Base-by-base conservation (phyloP, 495 filamentous ascomycete genomes). In the Chaetomium cochliodes region DNA sequence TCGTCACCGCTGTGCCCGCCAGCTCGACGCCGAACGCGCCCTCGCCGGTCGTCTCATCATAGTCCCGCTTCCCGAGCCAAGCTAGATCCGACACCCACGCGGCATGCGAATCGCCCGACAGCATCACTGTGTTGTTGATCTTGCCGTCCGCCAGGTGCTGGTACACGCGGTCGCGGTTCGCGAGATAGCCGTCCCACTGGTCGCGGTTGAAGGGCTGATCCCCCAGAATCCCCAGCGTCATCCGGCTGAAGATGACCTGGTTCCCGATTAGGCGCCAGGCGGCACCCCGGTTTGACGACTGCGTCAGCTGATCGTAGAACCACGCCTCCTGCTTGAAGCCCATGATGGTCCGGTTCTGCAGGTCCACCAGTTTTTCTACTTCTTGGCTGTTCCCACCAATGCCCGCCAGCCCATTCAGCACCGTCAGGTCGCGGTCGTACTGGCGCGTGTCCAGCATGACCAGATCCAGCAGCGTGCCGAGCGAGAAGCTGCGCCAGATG, bases 371-470 rank as follows among this genome's bases (percentile, higher is more conserved):
- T 47, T 63, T 55, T 25, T 67, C 60, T 11, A 67, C 60, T 23
- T 67, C 65, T 2, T 39, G 23, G n/a, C 26, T 63, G 26, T 67
- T 63, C 8, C 65, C 65, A 5, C 65, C 65, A 4, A 67, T 60
- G 23, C 54, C 73, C 68, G 63, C 39, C 16, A 65, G 1, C 16
- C 58, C 22, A 60, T 65, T 78, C 50, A 77, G 65, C 69, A 78
- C 75, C 3, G 81, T 83, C 65, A 82, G 78, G 54, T 81, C 80
- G 63, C 87, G 85, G 68, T 88, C 86, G 62, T 90, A 90, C 50
- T 88, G 77, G 8, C 87, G 79, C 3, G 88, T 90, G 64, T 89
- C 88, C 49, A 90, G 80, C 80, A 90, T 87, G 64, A 89, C 83
- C 6, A 90, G 77, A 70, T 89, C 87, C 58, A 89, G 71, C 18